Evolutionary conservation across 2,329 filamentous ascomycete species (phyloP), one percentile per base, ranked within the genome.

Genomic region (Coniosporium tulheliwenetii): DNA sequence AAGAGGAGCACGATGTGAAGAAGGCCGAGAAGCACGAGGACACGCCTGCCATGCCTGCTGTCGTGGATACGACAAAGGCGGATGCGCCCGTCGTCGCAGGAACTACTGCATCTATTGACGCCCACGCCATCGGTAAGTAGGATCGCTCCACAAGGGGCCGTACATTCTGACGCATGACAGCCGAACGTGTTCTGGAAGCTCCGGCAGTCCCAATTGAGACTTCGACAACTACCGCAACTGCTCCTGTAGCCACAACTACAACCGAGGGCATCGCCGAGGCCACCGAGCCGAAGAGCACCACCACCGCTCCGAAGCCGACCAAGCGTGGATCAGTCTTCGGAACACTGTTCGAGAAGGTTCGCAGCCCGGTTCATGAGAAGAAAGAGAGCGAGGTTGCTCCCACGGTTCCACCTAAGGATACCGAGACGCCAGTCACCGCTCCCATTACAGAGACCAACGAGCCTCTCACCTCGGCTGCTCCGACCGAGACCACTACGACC

Each of bases 281-380:
- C 19, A 26, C 19, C 19, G 19, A 26, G 7, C 19, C 19, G 19
- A 26, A 26, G 7, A 47, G 42, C 36, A 43, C 44, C 33, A 50
- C 55, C 39, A 55, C 54, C 63, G 73, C 75, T 46, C 59, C 70
- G 50, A 86, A 85, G 77, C 61, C 61, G 38, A 71, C 75, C 63
- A 93, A 93, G 82, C 83, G 85, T 62, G 77, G 78, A 63, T 91
- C 84, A 49, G 79, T 87, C 54, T 93, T 93, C 64, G 77, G 76
- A 52, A 79, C 77, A 55, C 77, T 84, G 58, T 73, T 71, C 63
- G 81, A 85, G 51, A 63, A 63, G 57, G 55, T 69, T 42, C 65
- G 63, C 56, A 65, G 62, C 56, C 66, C 66, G 9, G 60, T 58
- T 31, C 57, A 56, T 45, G 66, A 70, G 73, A 89, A 89, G 71